Evolutionary conservation across 164 flowering plant species (phyloP), one percentile per base, ranked within the genome.

Genomic region (Kingdonia uniflora): DNA sequence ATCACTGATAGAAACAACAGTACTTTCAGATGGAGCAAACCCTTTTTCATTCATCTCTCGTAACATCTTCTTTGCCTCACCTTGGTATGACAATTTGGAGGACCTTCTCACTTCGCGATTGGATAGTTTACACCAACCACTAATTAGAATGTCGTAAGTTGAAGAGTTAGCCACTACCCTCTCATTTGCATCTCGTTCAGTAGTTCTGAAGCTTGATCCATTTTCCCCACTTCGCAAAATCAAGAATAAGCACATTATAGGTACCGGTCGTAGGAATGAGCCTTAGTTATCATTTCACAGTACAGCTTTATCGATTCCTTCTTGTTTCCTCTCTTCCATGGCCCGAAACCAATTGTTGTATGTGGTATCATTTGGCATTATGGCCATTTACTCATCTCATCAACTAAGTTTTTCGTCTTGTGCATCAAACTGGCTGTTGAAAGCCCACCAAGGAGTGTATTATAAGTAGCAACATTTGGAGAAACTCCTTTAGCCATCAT

Each of bases 131-230:
- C 83, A 82, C 84, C 86, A 87, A n/a, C 99, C 95, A 67, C 73
- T 50, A 38, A 92, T 65, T n/a, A 92, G 66, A 53, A 84, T 80
- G 68, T 84, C 80, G 63, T 85, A 88, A 1, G 96, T 85, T 48
- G 89, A 78, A 60, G 87, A 74, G 67, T 73, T 88, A 35, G 87
- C 86, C 1, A 44, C 8, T 1, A 72, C 69, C 87, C 94, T 76
- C 89, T 76, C 11, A 52, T 48, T 64, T 66, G 71, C 99, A 92
- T 92, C 73, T 88, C 96, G 39, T 76, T 80, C 70, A 86, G 39
- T 49, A 92, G 84, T 68, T 87, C 96, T 54, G 70, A 76, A 15
- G 95, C 96, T 68, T 87, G 91, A 24, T 45, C 65, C 96, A 92
- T 88, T 69, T 70, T 82, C 50, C 84, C 82, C 16, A 16, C 78